phyloP scores from a whole-genome alignment of 176 grass and related monocot species.

The Typha latifolia region DNA sequence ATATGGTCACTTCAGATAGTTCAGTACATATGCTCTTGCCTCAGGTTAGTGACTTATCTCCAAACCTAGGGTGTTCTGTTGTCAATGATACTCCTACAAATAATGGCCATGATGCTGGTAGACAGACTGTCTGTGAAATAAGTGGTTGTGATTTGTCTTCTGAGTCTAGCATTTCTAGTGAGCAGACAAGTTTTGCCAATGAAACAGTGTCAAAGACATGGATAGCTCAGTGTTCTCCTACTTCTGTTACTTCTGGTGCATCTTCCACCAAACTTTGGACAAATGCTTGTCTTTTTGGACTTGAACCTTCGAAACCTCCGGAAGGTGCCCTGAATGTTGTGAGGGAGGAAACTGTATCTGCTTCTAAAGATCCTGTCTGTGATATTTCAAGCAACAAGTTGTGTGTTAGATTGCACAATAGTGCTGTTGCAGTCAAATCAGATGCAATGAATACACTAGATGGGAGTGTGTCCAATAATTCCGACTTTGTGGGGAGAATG shows the following conservation, averaged over 20 bases:
- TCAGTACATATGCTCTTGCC: conserved; percentile 12
- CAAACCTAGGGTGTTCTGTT: conserved; percentile 18
- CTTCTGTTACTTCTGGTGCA: conserved; percentile 28
- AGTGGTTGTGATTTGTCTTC: conserved; percentile 23
- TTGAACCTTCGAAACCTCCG: conserved; percentile 90
- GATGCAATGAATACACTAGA: conserved; percentile 13
- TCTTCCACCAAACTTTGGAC: conserved; percentile 86
- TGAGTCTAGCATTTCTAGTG: conserved; percentile 20
- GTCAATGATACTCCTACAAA: conserved; percentile 32
- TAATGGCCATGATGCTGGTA: conserved; percentile 20
- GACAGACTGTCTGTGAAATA: conserved; percentile 24
- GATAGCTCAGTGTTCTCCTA: conserved; percentile 17
- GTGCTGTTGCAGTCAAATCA: conserved; percentile 12
- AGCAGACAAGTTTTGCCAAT: conserved; percentile 2
- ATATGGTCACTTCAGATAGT: conserved; percentile 33
- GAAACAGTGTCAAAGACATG: conserved; percentile 13
- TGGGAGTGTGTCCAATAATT: conserved; percentile 24
- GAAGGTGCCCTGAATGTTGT: conserved; percentile 37
- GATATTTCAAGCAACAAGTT: conserved; percentile 15
- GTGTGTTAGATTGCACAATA: conserved; percentile 2
- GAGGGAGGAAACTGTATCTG: conserved; percentile 32
- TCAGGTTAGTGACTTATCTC: conserved; percentile 16
- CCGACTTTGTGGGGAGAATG: conserved; percentile 31
- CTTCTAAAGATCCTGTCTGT: conserved; percentile 15
- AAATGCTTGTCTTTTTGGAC: conserved; percentile 96